A percentile compares a stretch with the other conserved stretches of the same genome.
Conservation (phyloP, 305 asterid species). For the Fraxinus latifolia region DNA sequence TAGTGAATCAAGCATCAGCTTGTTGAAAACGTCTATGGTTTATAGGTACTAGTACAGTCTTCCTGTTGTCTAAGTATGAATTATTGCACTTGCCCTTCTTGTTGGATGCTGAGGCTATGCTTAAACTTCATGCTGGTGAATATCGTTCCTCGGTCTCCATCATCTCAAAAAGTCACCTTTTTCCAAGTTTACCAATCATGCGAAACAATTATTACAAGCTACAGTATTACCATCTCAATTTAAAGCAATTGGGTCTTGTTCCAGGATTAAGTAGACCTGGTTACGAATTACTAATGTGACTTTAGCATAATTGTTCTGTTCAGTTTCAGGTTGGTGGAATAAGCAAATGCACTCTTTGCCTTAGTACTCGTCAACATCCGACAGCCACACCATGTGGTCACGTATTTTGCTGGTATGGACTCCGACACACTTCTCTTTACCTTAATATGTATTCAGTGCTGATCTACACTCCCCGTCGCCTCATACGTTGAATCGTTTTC, state of each 20-base stretch:
- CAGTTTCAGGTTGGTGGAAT: slow-evolving; percentile 63
- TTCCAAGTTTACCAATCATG: neutral
- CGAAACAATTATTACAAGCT: neutral
- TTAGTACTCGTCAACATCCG: slow-evolving; percentile 84
- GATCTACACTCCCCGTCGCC: neutral
- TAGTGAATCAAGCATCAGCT: neutral
- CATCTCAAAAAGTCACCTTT: neutral
- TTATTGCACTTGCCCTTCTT: neutral
- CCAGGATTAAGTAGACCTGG: neutral
- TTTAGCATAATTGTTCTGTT: slow-evolving; percentile 11
- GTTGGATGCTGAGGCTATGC: neutral
- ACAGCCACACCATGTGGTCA: slow-evolving; percentile 99
- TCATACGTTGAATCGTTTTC: slow-evolving; percentile 9
- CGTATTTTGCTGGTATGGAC: slow-evolving; percentile 87
- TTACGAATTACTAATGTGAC: neutral
- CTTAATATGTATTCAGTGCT: neutral
- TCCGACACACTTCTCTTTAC: slow-evolving; percentile 7
- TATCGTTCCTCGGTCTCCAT: neutral
- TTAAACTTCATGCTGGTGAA: neutral
- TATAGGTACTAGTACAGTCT: neutral
- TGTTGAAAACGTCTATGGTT: neutral
- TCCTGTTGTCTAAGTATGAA: neutral
- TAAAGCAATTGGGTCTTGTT: neutral
- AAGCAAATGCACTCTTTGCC: slow-evolving; percentile 96
- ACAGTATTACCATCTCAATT: neutral